Conservation (phyloP, 2,329 filamentous ascomycete genomes). For the Penicillium griseofulvum region DNA sequence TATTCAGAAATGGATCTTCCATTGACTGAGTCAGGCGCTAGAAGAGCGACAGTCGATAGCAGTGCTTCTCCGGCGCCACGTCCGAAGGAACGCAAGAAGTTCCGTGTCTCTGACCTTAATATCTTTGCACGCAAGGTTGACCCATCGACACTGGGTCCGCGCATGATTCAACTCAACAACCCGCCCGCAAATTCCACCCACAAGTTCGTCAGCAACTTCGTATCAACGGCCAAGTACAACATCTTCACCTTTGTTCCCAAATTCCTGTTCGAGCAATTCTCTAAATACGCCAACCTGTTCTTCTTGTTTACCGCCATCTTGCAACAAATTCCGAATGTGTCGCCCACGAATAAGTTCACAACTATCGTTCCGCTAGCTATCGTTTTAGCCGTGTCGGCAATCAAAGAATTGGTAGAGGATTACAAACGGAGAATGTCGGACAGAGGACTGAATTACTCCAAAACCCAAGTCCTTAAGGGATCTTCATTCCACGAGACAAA, state of each 20-base stretch:
- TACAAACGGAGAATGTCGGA: conserved; percentile 86
- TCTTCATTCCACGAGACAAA: conserved; percentile 81
- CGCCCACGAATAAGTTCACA: conserved; percentile 91
- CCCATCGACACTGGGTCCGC: conserved; percentile 83
- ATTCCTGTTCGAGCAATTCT: conserved; percentile 97
- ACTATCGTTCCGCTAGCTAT: conserved; percentile 92
- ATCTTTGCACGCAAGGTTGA: conserved; percentile 85
- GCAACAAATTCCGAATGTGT: conserved; percentile 93
- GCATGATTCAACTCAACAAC: conserved; percentile 95
- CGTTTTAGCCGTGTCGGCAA: conserved; percentile 89
- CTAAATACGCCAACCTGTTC: conserved; percentile 98
- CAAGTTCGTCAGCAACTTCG: conserved; percentile 94
- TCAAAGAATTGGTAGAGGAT: conserved; percentile 92
- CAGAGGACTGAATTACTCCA: conserved; percentile 81
- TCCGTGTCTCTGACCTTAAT: conserved; percentile 76
- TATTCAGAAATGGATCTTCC: conserved; percentile 99
- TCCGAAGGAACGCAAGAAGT: conserved; percentile 56
- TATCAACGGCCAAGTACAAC: conserved; percentile 98
- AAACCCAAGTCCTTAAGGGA: conserved; percentile 76
- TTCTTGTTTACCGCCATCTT: conserved; percentile 95
- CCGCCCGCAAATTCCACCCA: conserved; percentile 83
- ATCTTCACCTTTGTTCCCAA: conserved; percentile 88
- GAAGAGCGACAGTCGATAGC: conserved; percentile 47
- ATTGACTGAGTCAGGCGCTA: conserved; percentile 71
- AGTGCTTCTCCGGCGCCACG: conserved; percentile 42